These are phyloP conservation scores for Dalechampia spathulata DNA, from an alignment of 441 rosid species.

Conservation along the genomic window DNA sequence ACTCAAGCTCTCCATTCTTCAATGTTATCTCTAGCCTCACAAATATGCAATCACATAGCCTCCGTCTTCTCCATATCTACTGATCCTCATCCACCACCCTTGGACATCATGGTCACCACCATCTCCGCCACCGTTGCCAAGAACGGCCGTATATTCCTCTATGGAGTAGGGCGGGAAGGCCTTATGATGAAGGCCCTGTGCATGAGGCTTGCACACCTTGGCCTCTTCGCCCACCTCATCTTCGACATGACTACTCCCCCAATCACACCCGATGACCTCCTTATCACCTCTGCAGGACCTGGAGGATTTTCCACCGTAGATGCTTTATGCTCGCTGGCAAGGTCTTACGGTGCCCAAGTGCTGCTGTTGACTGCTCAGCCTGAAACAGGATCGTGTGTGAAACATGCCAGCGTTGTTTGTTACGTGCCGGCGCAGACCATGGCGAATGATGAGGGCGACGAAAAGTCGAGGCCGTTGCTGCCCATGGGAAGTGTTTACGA, in stretches of 20 bases:
- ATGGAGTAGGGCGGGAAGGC: slow-evolving; percentile 85
- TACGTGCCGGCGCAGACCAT: slow-evolving; percentile 74
- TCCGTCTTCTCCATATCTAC: slow-evolving; percentile 49
- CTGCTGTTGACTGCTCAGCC: slow-evolving; percentile 65
- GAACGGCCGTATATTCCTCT: slow-evolving; percentile 52
- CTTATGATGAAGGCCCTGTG: slow-evolving; percentile 77
- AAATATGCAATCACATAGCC: slow-evolving; percentile 56
- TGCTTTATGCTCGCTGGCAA: slow-evolving; percentile 63
- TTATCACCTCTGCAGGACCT: slow-evolving; percentile 78
- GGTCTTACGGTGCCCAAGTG: slow-evolving; percentile 51
- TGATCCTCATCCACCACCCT: slow-evolving; percentile 39
- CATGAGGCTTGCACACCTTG: slow-evolving; percentile 79
- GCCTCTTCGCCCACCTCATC: slow-evolving; percentile 66
- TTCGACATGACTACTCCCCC: slow-evolving; percentile 87
- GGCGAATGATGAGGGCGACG: slow-evolving; percentile 43
- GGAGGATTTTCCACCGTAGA: slow-evolving; percentile 85
- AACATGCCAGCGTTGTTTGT: slow-evolving; percentile 57
- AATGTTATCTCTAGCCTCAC: slow-evolving; percentile 38
- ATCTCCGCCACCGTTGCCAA: slow-evolving; percentile 37
- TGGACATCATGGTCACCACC: slow-evolving; percentile 42
- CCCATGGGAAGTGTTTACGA: slow-evolving; percentile 93
- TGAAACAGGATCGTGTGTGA: slow-evolving; percentile 45
- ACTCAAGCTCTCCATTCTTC: slow-evolving; percentile 6
- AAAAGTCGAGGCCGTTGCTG: slow-evolving; percentile 33
- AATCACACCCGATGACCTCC: slow-evolving; percentile 53